Percentiles rank a stretch among this genome's conserved stretches.
Conservation (phyloP, 1,284 basidiomycete species). For the Naganishia sp. region DNA sequence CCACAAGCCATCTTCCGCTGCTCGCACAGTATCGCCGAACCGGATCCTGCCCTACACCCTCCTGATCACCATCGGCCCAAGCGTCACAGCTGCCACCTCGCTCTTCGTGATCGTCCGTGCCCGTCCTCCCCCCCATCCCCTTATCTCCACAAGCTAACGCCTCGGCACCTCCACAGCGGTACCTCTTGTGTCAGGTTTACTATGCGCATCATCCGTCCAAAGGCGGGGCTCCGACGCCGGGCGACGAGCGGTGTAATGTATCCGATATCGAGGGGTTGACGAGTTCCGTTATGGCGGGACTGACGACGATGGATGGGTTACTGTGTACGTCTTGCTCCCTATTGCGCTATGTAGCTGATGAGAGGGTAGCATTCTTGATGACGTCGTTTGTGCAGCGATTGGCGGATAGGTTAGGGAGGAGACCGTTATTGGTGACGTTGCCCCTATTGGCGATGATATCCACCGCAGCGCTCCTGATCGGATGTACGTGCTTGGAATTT, state of each 20-base stretch:
- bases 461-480: conserved; percentile 39
- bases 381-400: conserved; percentile 41
- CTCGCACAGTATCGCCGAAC: conserved; percentile 25
- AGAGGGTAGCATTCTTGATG: conserved; percentile 40
- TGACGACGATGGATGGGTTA: conserved; percentile 43
- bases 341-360: background rate
- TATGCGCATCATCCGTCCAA: conserved; percentile 29
- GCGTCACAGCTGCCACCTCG: conserved; percentile 42
- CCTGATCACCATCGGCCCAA: conserved; percentile 43
- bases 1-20: background rate
- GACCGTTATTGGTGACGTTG: conserved; percentile 39
- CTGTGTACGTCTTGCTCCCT: conserved; percentile 35
- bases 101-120: conserved; percentile 42
- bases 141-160: background rate
- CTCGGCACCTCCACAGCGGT: conserved; percentile 31
- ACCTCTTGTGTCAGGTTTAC: conserved; percentile 40
- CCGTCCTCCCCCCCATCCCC: too few relatives aligned
- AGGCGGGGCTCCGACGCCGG: conserved; percentile 27
- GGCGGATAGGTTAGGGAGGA: conserved; percentile 40
- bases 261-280: conserved; percentile 41
- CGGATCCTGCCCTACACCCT: conserved; percentile 41
- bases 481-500: conserved; percentile 36
- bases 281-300: conserved; percentile 39
- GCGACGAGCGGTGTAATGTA: conserved; percentile 37
- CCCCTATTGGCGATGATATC: conserved; percentile 41